Evolutionary conservation across 306 rosid species (phyloP), one percentile per base, ranked within the genome.

Genomic region (Quercus glauca): DNA sequence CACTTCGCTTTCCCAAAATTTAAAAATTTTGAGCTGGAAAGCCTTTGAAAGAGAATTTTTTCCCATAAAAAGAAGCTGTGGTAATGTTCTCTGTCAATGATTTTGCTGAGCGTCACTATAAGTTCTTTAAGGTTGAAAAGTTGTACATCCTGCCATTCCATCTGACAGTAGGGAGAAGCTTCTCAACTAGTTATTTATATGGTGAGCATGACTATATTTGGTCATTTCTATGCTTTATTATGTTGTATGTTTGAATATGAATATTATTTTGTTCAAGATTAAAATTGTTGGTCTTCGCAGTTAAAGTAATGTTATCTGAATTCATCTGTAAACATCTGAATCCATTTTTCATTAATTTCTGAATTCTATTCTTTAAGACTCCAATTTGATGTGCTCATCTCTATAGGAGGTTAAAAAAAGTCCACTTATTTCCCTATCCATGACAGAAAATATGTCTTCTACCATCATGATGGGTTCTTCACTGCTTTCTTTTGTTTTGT

Each of bases 21-120:
- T 78, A 88, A 85, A 59, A 59, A 28, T 85, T 87, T 83, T 77
- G 75, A 79, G 65, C 26, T 67, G 84, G 71, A 84, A 71, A 78
- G 59, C 61, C 85, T 83, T 86, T 85, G 6, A 77, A 71, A 37
- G 49, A n/a, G 29, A 37, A 49, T 58, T 20, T 20, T 51, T 41
- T 45, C 33, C 12, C 60, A 25, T 23, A n/a, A 4, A 21, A 21
- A 59, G 65, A 59, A 59, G 31, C 65, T 59, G 25, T 59, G 6
- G 49, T 21, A 43, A 75, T 75, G 49, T 18, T 21, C 55, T 49
- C 10, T 71, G 72, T 69, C 58, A 43, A 29, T 41, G 15, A 37
- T 26, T 29, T 49, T 49, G 4, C 53, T 12, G 53, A 10, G 53
- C 53, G 78, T 83, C 76, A 83, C 70, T 51, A 71, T 79, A 76